Percentiles rank a stretch among this genome's conserved stretches.
Evolutionary conservation across 2,329 filamentous ascomycete species (phyloP).

Genomic region (Byssochlamys sp.): DNA sequence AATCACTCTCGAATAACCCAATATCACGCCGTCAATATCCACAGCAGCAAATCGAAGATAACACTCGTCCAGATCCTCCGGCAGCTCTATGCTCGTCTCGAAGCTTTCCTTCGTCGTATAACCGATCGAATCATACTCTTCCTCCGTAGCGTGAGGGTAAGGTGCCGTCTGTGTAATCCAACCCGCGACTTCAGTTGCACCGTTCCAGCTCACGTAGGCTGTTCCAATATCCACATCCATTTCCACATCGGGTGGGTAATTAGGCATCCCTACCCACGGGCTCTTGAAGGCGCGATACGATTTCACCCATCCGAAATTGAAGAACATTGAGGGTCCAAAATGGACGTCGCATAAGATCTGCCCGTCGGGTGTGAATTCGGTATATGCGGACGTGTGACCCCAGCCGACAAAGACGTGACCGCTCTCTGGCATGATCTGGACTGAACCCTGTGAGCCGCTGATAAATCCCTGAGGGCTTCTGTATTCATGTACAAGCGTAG

Average conservation of each 20-base stretch:
- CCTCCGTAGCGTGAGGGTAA: constrained; percentile 3
- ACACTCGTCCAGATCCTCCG: constrained; percentile 5
- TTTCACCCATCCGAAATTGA: constrained; percentile 30
- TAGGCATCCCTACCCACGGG: constrained; percentile 44
- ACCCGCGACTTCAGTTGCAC: constrained; percentile 31
- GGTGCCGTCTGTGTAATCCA: constrained; percentile 21
- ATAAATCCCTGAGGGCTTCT: constrained; percentile 30
- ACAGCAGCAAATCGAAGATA: not conserved
- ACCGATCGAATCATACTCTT: constrained; percentile 9
- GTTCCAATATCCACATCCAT: constrained; percentile 16
- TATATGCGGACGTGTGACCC: constrained; percentile 42
- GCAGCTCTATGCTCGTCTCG: constrained; percentile 20
- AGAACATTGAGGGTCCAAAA: constrained; percentile 30
- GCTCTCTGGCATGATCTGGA: constrained; percentile 31
- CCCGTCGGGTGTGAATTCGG: constrained; percentile 43
- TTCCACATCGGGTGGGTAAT: constrained; percentile 18
- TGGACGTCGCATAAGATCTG: constrained; percentile 45
- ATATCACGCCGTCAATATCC: not conserved
- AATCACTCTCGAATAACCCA: not conserved
- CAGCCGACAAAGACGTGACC: constrained; percentile 42
- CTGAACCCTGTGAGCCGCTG: constrained; percentile 32
- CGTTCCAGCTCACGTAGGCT: constrained; percentile 39
- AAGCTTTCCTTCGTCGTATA: constrained; percentile 19
- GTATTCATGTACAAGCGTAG: constrained; percentile 29
- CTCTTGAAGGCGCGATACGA: constrained; percentile 49